Conservation (phyloP, 2,329 filamentous ascomycete genomes). For the Acrocalymma vagum region DNA sequence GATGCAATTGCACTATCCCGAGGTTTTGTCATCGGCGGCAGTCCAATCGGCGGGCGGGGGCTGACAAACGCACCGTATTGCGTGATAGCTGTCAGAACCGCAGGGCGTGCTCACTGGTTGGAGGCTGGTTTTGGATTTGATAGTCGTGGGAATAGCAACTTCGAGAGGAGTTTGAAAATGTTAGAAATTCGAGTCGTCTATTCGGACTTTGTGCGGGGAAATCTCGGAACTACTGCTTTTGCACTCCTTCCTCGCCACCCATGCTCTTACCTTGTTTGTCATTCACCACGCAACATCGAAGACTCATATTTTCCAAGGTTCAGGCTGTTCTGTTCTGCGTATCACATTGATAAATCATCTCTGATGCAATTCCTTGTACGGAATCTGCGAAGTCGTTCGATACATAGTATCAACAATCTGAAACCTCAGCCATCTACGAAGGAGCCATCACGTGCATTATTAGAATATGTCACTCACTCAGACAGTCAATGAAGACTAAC, state of each 20-base stretch:
- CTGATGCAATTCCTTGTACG: no score
- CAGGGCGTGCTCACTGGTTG: not conserved
- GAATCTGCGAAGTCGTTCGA: no score
- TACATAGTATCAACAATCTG: no score
- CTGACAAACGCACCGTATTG: conserved; percentile 39
- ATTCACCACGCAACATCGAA: not conserved
- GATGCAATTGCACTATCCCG: conserved; percentile 43
- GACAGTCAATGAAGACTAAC: conserved; percentile 7
- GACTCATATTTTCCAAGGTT: not conserved
- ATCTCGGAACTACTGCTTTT: no score
- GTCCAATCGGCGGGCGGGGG: conserved; percentile 22
- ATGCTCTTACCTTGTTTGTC: no score
- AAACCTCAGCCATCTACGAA: no score
- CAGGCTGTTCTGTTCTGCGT: not conserved
- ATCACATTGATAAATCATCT: conserved; percentile 12
- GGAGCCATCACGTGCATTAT: not conserved
- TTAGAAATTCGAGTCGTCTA: conserved; percentile 3
- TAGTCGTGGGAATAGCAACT: not conserved
- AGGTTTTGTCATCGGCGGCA: conserved; percentile 36
- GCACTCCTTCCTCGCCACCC: no score
- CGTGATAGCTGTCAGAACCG: conserved; percentile 21
- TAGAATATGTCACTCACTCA: conserved; percentile 4
- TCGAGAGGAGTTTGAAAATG: not conserved
- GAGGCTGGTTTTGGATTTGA: conserved; percentile 13
- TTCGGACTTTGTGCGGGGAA: conserved; percentile 9